These are phyloP conservation scores for Venturia effusa DNA, from an alignment of 2,329 filamentous ascomycete genomes.

Conservation along the genomic window DNA sequence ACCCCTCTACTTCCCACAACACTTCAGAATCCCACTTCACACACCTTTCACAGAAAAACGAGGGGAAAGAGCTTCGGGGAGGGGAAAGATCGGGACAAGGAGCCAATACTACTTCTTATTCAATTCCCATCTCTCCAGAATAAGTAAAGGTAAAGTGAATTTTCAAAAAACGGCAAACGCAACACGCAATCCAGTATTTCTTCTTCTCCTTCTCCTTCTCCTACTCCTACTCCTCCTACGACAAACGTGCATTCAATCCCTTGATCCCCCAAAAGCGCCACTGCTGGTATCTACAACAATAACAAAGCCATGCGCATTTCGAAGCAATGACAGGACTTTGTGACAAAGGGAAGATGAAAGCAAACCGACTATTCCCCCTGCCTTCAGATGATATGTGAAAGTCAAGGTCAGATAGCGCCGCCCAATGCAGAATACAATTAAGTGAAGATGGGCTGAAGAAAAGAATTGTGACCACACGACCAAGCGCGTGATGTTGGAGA, in stretches of 20 bases:
- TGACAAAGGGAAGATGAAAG: neutral
- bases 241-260: neutral
- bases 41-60: no score
- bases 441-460: neutral
- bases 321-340: neutral
- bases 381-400: neutral
- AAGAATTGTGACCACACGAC: neutral
- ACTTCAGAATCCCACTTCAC: no score
- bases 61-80: no score
- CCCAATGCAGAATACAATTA: constrained; percentile 7
- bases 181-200: neutral
- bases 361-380: neutral
- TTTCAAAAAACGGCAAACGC: neutral
- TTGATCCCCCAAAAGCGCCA: neutral
- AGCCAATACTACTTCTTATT: neutral
- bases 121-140: neutral
- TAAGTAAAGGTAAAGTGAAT: neutral
- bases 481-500: neutral
- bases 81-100: no score
- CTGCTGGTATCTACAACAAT: constrained; percentile 2
- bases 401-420: neutral
- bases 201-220: neutral
- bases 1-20: no score
- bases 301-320: constrained; percentile 2
- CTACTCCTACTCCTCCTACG: neutral